Evolutionary conservation across 140 eudicot species (phyloP), one percentile per base, ranked within the genome.

Genomic region (Ambrosia hybrid): DNA sequence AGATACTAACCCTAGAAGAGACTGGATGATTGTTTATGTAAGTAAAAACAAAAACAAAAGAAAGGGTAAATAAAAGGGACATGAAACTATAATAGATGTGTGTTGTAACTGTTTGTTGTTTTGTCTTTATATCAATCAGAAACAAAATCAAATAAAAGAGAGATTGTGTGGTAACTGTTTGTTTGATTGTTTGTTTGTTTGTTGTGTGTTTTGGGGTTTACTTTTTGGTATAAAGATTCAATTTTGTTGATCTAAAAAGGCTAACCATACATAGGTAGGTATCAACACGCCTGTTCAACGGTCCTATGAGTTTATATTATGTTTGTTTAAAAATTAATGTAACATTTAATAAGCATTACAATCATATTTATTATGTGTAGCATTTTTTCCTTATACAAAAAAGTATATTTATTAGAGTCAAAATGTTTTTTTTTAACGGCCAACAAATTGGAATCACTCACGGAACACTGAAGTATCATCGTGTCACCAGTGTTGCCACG

Each of bases 71-170:
- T 6, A 21, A n/a, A n/a, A n/a, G n/a, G n/a, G n/a, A n/a, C n/a
- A n/a, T n/a, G n/a, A n/a, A n/a, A n/a, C n/a, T n/a, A n/a, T n/a
- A n/a, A n/a, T n/a, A n/a, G n/a, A n/a, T 26, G 52, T 46, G 0
- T 51, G 67, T 48, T 26, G 66, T 67, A 79, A 79, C 83, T 67
- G 83, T 79, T 67, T 57, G 70, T 57, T 79, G 66, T 79, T 79
- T 79, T 79, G 83, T 79, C 83, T 67, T 62, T 56, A 49, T 79
- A 30, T 73, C 30, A 3, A 37, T 72, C 26, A 4, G 34, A 67
- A 57, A 51, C 1, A 36, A 58, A 49, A 76, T 43, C 56, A 14
- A 49, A 34, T 0, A 4, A 41, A 41, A 8, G 30, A 15, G 52
- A 39, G 69, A 64, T 38, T n/a, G 9, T 64, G 41, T 64, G 39